Percentiles rank a stretch among this genome's conserved stretches.
These are phyloP conservation scores for Holtermannia corniformis DNA, from an alignment of 768 basidiomycete genomes.

Conservation along the genomic window DNA sequence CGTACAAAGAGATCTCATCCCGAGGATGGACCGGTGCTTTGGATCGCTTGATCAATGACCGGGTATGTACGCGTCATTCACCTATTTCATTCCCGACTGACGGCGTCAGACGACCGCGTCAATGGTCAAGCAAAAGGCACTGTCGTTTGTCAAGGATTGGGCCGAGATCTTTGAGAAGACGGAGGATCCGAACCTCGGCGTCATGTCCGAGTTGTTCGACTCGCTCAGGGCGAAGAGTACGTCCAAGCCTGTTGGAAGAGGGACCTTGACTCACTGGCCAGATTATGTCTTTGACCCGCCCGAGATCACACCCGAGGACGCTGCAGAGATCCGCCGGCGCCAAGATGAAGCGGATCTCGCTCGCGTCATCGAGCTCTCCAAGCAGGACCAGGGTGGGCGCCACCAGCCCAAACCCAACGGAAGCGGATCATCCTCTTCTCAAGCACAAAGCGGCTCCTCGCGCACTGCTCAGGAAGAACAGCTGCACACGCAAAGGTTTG, in stretches of 20 bases:
- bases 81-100: background rate
- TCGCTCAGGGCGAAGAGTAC: constrained; percentile 71
- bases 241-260: background rate
- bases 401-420: constrained; percentile 10
- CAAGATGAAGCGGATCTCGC: constrained; percentile 92
- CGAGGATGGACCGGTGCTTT: constrained; percentile 82
- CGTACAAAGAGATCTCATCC: constrained; percentile 79
- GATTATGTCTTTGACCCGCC: constrained; percentile 26
- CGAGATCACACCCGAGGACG: constrained; percentile 24
- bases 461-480: constrained; percentile 36
- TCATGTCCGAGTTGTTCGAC: constrained; percentile 86
- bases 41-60: constrained; percentile 76
- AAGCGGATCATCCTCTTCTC: constrained; percentile 15
- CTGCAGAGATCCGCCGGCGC: constrained; percentile 66
- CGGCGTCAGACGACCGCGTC: constrained; percentile 69
- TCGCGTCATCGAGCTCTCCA: constrained; percentile 83
- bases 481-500: constrained; percentile 14
- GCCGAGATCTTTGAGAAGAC: constrained; percentile 62
- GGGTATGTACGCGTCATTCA: constrained; percentile 46
- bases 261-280: constrained; percentile 4
- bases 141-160: constrained; percentile 71
- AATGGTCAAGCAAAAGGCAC: constrained; percentile 68
- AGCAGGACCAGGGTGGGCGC: constrained; percentile 80
- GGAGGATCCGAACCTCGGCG: constrained; percentile 63
- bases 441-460: background rate